Conservation (phyloP, 148 eudicot species). For the Camellia japonica region DNA sequence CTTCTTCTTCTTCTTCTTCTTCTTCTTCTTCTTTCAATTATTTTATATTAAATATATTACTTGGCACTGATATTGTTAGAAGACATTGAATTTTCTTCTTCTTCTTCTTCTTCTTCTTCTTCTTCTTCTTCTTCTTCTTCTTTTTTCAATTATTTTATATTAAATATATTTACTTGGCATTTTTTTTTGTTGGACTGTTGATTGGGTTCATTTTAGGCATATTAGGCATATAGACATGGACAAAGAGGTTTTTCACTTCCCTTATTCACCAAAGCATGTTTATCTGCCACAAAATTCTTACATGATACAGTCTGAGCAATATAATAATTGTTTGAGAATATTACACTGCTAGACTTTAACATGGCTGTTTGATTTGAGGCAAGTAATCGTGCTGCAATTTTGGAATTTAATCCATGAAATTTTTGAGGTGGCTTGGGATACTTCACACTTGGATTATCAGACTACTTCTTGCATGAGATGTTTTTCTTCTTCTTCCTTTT, state of each 20-base stretch:
- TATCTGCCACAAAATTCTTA: constrained; percentile 22
- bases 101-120: too few relatives aligned
- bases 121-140: too few relatives aligned
- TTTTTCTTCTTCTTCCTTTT: background rate
- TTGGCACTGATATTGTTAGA: background rate
- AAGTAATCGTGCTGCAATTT: background rate
- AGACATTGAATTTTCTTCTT: background rate
- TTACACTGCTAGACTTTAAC: background rate
- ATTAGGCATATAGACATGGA: constrained; percentile 94
- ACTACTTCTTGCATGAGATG: background rate
- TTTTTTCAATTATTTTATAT: background rate
- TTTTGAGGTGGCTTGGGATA: background rate
- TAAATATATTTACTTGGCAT: background rate
- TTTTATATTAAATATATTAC: background rate
- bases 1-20: too few relatives aligned
- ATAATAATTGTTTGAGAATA: background rate
- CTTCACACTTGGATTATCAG: background rate
- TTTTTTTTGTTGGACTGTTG: constrained; percentile 5
- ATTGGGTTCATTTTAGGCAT: constrained; percentile 32
- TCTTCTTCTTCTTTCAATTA: background rate
- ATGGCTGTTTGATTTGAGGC: background rate
- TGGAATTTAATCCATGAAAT: background rate
- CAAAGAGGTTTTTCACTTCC: constrained; percentile 63
- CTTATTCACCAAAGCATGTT: constrained; percentile 14
- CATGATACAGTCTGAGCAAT: constrained; percentile 2